Base-by-base conservation (phyloP, 768 basidiomycete genomes). In the Leucosporidium scottii region DNA sequence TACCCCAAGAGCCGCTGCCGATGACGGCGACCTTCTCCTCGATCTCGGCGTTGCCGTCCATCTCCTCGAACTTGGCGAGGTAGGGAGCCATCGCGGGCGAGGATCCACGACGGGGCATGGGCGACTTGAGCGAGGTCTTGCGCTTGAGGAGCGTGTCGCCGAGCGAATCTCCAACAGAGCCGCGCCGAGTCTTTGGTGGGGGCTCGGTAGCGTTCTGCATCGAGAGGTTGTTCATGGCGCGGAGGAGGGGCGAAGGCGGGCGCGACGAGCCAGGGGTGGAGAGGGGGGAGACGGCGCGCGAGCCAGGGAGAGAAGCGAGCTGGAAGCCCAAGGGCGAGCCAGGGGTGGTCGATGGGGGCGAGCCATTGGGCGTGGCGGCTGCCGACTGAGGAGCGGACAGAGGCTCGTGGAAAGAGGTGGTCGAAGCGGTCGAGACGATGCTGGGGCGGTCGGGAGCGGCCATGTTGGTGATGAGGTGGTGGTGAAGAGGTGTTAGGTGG, bases 31-130 rank as follows among this genome's bases (percentile, higher is more conserved):
- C 55, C 66, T 72, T 72, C 39, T 44, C 39, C 54, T 72, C 62
- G 18, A 39, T 28, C 39, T 54, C 34, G 53, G 54, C 71, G n/a
- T 36, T 23, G n/a, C 59, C 59, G 56, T 58, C 68, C 64, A 61
- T 66, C 61, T 65, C 64, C 31, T 72, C 71, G 53, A 66, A 72
- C 71, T 72, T 68, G 61, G 71, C 67, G 39, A 72, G 65, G 71
- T 68, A 72, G 2, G 71, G 71, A 6, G 66, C 59, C 54, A 72
- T 62, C 8, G 71, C 71, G 0, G 71, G 71, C 5, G 61, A 64
- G n/a, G 56, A 59, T 47, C 67, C 71, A 21, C 71, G 64, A 1
- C 66, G 67, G 3, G 71, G 48, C 39, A 39, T 8, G 17, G 67
- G 62, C 1, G 60, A n/a, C 65, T 70, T 70, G 54, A 72, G 67